Conservation (phyloP, 139 green algal genomes). For the Chara braunii region DNA sequence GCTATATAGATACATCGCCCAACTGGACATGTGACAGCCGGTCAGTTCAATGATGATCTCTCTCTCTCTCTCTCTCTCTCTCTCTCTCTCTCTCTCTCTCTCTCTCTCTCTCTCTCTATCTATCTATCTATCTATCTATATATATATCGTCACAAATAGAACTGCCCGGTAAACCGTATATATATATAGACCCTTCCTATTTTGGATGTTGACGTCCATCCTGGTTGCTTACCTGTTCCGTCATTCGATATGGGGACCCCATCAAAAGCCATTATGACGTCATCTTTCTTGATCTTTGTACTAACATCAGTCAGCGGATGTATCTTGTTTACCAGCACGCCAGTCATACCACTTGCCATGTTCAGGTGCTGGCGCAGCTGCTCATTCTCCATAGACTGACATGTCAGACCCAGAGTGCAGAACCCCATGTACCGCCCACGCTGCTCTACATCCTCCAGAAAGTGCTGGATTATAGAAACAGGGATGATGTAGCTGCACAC, state of each 20-base stretch:
- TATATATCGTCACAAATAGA: neutral
- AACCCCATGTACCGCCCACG: conserved; percentile 42
- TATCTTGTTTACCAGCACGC: conserved; percentile 62
- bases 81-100: neutral
- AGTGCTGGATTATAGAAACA: conserved; percentile 35
- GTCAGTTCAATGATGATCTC: neutral
- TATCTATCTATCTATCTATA: neutral
- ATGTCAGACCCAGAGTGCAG: conserved; percentile 57
- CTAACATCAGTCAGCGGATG: conserved; percentile 43
- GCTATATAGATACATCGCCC: too few species aligned
- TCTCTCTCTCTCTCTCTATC: neutral
- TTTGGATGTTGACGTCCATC: neutral
- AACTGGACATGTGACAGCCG: too few species aligned
- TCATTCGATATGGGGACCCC: conserved; percentile 53
- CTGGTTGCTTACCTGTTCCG: conserved; percentile 16
- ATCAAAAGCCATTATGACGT: conserved; percentile 66
- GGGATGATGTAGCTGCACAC: conserved; percentile 54
- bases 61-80: neutral
- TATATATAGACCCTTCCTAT: neutral
- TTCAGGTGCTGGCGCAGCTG: conserved; percentile 52
- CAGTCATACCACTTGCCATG: conserved; percentile 47
- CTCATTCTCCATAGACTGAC: conserved; percentile 62
- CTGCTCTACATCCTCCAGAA: conserved; percentile 36
- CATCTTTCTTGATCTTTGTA: conserved; percentile 47
- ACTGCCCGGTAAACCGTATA: neutral